Evolutionary conservation across 139 green algal species (phyloP), one percentile per base, ranked within the genome.

Genomic region (Marvania coccoides): DNA sequence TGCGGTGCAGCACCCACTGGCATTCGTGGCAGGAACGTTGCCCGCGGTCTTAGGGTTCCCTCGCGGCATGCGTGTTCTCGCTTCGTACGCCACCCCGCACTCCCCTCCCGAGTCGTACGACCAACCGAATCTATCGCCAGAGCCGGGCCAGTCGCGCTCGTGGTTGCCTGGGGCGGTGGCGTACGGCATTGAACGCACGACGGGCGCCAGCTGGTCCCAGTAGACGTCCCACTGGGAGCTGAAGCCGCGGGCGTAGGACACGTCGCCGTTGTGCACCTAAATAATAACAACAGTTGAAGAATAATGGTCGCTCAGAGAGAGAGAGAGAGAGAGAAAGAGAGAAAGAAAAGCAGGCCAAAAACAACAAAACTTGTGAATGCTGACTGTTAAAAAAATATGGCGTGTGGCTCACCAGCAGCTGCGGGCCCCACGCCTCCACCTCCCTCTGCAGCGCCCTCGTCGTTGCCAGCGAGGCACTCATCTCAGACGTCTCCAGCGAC

Each of bases 121-220:
- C 31, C 26, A 35, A 47, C 37, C n/a, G 47, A 67, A 59, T 67
- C 15, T 15, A 63, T 89, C 82, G 0, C 79, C 83, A 1, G 46
- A 79, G 57, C 53, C 51, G 0, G 84, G 81, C 76, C 79, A 94
- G 68, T 91, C 81, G 9, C 83, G 74, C 75, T 96, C 89, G 62
- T 95, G 89, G 71, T 95, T 95, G 56, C 89, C 88, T 3, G 77
- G 61, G 1, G 62, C 56, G 6, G 78, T 75, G 79, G 91, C 88
- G 74, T 84, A 89, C 3, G 85, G 85, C 68, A 92, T 45, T 6
- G 42, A 15, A 4, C 63, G 37, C 1, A 74, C 69, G 13, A 86
- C 19, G 2, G 75, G 77, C 57, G 78, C 61, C n/a, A 90, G 73
- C 68, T 86, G 79, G 47, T 87, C 71, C 24, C 81, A 75, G 71